Conservation (phyloP, 441 rosid species). For the Flueggea neowawraea region DNA sequence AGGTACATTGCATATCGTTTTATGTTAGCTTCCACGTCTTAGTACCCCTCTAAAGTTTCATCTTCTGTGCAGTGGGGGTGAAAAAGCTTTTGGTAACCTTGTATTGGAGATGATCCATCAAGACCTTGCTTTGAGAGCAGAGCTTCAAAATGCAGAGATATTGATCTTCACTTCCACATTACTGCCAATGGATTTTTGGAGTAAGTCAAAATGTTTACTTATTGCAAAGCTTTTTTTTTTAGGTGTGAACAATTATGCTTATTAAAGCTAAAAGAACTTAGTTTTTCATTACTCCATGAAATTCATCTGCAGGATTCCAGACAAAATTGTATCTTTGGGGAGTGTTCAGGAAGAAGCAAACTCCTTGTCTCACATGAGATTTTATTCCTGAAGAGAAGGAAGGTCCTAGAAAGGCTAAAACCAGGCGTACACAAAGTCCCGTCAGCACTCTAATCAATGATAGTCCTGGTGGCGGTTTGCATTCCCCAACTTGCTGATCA, state of each 20-base stretch:
- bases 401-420: not conserved
- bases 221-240: not conserved
- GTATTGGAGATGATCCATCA: constrained; percentile 40
- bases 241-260: too few species aligned
- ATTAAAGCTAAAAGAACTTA: not conserved
- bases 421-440: constrained; percentile 16
- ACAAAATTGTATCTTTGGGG: constrained; percentile 70
- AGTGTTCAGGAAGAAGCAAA: constrained; percentile 46
- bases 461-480: constrained; percentile 12
- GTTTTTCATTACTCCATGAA: not conserved
- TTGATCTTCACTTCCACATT: constrained; percentile 53
- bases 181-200: constrained; percentile 52
- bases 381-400: constrained; percentile 9
- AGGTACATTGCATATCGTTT: constrained; percentile 27
- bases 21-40: constrained; percentile 4
- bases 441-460: constrained; percentile 25
- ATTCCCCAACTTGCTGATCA: not conserved
- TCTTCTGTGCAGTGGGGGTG: constrained; percentile 31
- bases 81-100: constrained; percentile 36
- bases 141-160: constrained; percentile 52
- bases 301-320: constrained; percentile 44
- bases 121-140: constrained; percentile 49
- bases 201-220: constrained; percentile 33
- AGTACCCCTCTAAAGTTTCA: constrained; percentile 6
- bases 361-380: constrained; percentile 8